A percentile compares a stretch with the other conserved stretches of the same genome.
phyloP scores from a whole-genome alignment of 1,284 basidiomycete species.

The Volvariella volvacea region DNA sequence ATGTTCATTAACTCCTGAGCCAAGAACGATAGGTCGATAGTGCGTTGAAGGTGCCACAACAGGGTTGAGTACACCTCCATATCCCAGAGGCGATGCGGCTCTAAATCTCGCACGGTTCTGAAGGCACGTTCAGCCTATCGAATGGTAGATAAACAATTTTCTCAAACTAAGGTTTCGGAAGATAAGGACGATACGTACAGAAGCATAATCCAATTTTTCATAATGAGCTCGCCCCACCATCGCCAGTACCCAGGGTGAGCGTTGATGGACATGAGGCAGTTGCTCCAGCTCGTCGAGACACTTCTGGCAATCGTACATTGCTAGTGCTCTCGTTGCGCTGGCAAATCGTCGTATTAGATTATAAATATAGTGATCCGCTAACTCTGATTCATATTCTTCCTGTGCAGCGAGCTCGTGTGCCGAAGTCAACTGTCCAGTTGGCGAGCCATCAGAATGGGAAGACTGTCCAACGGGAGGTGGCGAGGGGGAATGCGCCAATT shows the following conservation, averaged over 20 bases:
- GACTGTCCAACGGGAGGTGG: constrained; percentile 54
- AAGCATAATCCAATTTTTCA: constrained; percentile 79
- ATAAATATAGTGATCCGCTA: constrained; percentile 80
- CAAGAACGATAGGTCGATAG: constrained; percentile 79
- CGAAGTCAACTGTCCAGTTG: constrained; percentile 49
- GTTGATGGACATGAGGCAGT: constrained; percentile 71
- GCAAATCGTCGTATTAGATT: constrained; percentile 79
- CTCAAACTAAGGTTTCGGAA: constrained; percentile 10
- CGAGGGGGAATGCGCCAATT: constrained; percentile 51
- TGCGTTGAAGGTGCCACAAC: constrained; percentile 85
- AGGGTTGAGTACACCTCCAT: constrained; percentile 95
- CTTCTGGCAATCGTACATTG: constrained; percentile 68
- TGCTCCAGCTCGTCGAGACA: constrained; percentile 72
- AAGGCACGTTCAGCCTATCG: constrained; percentile 81
- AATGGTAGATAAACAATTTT: constrained; percentile 19
- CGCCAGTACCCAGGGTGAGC: constrained; percentile 70
- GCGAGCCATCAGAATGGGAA: constrained; percentile 54
- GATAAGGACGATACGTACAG: constrained; percentile 48
- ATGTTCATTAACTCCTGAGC: constrained; percentile 86
- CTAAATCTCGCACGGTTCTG: constrained; percentile 66
- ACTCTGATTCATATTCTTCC: constrained; percentile 60
- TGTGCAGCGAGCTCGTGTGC: constrained; percentile 62
- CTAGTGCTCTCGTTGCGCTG: constrained; percentile 64
- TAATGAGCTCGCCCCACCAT: constrained; percentile 84
- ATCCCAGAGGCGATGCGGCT: constrained; percentile 81